Base-by-base conservation (phyloP, 371 early-diverging fungal genomes). In the Funneliformis caledonium region DNA sequence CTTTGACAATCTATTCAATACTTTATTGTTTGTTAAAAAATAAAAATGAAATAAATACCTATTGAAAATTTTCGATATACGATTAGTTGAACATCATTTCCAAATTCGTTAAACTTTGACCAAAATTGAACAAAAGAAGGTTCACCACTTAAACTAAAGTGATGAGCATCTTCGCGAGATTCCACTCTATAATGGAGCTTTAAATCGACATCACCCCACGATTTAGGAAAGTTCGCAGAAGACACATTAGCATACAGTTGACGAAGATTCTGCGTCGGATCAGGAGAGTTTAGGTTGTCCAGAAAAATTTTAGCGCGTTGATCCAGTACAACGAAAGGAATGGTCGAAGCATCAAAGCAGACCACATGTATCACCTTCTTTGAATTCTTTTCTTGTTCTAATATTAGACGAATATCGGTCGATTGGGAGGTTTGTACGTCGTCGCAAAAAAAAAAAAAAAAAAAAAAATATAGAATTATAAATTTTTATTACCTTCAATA, bases 291-390 rank as follows among this genome's bases (percentile, higher is more conserved):
- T 43, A 76, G 19, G n/a, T 76, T 50, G 14, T 76, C 76, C 7
- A 76, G 62, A 48, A 6, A 7, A 31, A 62, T 43, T 45, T n/a
- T n/a, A 9, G 6, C 3, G 2, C 2, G 33, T 26, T 60, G 47
- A 45, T 60, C 62, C 11, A 76, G 12, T 4, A 76, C 43, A 11
- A 14, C 47, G 22, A 16, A 52, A 31, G 78, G 78, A 50, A 78
- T 52, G 11, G 48, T 33, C 26, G 65, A 26, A 52, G 68, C 19
- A 52, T 78, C 65, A 19, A 78, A 78, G 42, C 78, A 78, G 9
- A 78, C 22, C 7, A 67, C 10, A 14, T 67, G 6, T 56, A 78
- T 65, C 48, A 47, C 2, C 50, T 70, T 45, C 14, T 52, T 52
- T 5, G 12, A 52, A 50, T 50, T 52, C 16, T 52, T 52, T 52